Base-by-base conservation (phyloP, 257 asterid genomes). In the Eucommia ulmoides region DNA sequence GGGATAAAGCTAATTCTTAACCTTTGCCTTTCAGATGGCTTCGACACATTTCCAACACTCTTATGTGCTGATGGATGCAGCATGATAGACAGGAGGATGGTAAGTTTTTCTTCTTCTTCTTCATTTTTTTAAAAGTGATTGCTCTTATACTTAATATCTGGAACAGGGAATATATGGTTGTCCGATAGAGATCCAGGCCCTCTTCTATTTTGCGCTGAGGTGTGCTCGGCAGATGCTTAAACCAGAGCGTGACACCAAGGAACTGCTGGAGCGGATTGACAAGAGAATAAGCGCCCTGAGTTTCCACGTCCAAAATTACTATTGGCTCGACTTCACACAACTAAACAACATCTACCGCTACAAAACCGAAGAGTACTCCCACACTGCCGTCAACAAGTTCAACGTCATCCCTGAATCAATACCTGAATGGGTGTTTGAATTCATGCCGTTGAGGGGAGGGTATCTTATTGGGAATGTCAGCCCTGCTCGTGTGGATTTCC, bases 31-130 rank as follows among this genome's bases (percentile, higher is more conserved):
- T 75, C 86, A 8, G 86, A 78, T 68, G 86, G 82, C 48, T 78
- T 74, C n/a, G 86, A 78, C 64, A 71, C 86, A 50, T 78, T 74
- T 56, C 86, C 86, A 25, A 74, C 86, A 1, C 73, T 78, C 56
- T 61, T 78, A 66, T 78, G 86, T 50, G 82, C 86, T 10, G 82
- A 74, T 74, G 82, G 82, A 60, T 78, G 86, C 38, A 65, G 86
- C 75, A 78, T 78, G 86, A 74, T 78, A 20, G 86, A 78, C 71
- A 68, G 86, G 63, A 58, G 79, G 45, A 78, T 78, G 86, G 86
- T 78, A 51, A 29, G 50, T 3, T 35, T 48, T 48, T 6, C 46
- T 48, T 41, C 47, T 21, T 8, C 54, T 38, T 41, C 3, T 22
- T 16, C 18, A 17, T 23, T 16, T 3, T 15, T 42, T 42, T 16